Evolutionary conservation across 139 green algal genomes (phyloP), one percentile per base, ranked within the genome.

Genomic region (Coccomyxa sp.): DNA sequence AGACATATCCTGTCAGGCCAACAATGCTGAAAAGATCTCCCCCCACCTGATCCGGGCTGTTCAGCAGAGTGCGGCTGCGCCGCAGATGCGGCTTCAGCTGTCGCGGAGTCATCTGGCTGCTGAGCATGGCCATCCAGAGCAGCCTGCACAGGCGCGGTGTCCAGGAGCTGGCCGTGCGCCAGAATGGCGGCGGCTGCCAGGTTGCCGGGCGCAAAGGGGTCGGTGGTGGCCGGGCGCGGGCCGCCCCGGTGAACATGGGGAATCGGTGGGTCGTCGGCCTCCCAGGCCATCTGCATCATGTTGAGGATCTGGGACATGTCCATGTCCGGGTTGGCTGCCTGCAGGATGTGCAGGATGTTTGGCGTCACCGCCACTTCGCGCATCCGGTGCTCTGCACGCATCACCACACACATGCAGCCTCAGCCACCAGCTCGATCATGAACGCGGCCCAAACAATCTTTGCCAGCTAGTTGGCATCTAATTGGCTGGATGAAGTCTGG

Each of bases 301-400:
- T 59, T 75, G 79, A 90, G 79, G 14, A 91, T 83, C 80, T 91
- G 87, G 31, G 85, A 58, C 68, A 86, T 85, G 32, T 82, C 68
- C 32, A 91, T 82, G 75, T 91, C 88, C 0, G 88, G 88, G 78
- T 91, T 88, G 45, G 84, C 79, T 57, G 87, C 86, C 84, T 89
- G 83, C 79, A 92, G 86, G 16, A 90, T 75, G 84, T 92, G 89
- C 77, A 91, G 74, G 23, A 80, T 58, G 0, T 83, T 88, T 28
- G 86, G 58, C 58, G 66, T 63, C 10, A 82, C 81, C 16, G 78
- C 58, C 16, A 85, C 28, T 13, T 79, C 28, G 30, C 82, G 76
- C 89, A 92, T 91, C 25, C 67, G 28, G 74, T 92, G 89, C 16
- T 84, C 83, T 86, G 77, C 77, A 71, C 10, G 18, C 38, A 45